Evolutionary conservation across 1,284 basidiomycete genomes (phyloP), one percentile per base, ranked within the genome.

Genomic region (Trametes pubescens): DNA sequence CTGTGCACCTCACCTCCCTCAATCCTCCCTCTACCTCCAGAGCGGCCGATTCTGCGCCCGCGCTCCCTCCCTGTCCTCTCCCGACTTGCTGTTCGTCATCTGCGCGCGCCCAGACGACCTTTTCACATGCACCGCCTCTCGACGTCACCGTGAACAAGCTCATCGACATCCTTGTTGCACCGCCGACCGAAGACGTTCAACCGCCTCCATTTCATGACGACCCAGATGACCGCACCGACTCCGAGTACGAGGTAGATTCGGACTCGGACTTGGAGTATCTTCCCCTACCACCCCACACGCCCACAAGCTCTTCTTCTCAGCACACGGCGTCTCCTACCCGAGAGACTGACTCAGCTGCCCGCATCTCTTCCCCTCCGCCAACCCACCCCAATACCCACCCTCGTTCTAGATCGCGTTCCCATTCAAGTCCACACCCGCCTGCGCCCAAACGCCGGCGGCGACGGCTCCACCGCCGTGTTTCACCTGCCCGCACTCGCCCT

Each of bases 81-180:
- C 69, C 72, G 11, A 71, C 70, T 13, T 80, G 79, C 64, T 69
- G 57, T 34, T 71, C 54, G 22, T 73, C 57, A 56, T 65, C 22
- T 26, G 44, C 44, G 48, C 55, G 26, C 44, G 49, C 40, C 29
- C 71, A 47, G 21, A 57, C 37, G 32, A 51, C 55, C 47, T 54
- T 64, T 57, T 67, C 70, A n/a, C 62, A 67, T 14, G 70, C 74
- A 13, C 72, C 76, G 26, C 71, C 73, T 47, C 73, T 81, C 35
- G 92, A 94, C 74, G 85, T 93, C 67, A 82, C 86, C 54, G 75
- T 92, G 51, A 86, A 82, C 73, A 90, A 88, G 72, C 75, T 93
- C 67, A 65, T 91, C 29, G 71, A 73, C 49, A 78, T 90, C 63
- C 73, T 86, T 26, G 60, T 75, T 29, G 51, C 64, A 11, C 65